Evolutionary conservation across 169 alveolate species (phyloP).

Genomic region (Cryptosporidium ryanae): DNA sequence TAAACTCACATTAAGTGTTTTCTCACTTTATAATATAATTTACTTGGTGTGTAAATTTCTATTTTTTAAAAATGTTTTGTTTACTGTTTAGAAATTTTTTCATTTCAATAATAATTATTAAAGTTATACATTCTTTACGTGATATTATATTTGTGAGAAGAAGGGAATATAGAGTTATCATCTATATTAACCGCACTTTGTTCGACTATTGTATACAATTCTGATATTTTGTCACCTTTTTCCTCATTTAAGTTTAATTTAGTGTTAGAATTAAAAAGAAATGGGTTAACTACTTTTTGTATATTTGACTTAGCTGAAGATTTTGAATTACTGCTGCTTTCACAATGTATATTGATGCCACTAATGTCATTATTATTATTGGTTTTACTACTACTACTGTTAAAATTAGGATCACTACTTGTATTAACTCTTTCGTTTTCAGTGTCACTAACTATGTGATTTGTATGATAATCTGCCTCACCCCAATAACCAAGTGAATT

Average conservation of each 20-base stretch:
- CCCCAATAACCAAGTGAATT: conserved; percentile 39
- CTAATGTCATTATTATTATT: neutral
- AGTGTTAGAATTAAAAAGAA: conserved; percentile 9
- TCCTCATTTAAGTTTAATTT: neutral
- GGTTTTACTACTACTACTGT: neutral
- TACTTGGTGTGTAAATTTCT: neutral
- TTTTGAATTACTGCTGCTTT: neutral
- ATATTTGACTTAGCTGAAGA: neutral
- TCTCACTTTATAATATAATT: neutral
- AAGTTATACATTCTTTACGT: neutral
- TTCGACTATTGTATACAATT: conserved; percentile 26
- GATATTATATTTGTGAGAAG: conserved; percentile 14
- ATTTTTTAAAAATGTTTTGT: neutral
- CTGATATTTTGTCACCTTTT: too few relatives aligned
- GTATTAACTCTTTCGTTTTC: neutral
- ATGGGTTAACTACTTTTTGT: conserved; percentile 3
- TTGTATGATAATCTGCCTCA: conserved; percentile 23
- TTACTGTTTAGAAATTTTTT: neutral
- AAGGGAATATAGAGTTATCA: conserved; percentile 30
- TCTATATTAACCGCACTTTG: conserved; percentile 7
- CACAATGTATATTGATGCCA: neutral
- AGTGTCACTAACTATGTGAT: neutral
- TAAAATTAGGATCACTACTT: too few relatives aligned
- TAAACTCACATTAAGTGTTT: neutral
- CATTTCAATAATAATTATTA: neutral